A percentile compares a stretch with the other conserved stretches of the same genome.
Conservation (phyloP, 179 eudicot genomes). For the Actinidia arguta region DNA sequence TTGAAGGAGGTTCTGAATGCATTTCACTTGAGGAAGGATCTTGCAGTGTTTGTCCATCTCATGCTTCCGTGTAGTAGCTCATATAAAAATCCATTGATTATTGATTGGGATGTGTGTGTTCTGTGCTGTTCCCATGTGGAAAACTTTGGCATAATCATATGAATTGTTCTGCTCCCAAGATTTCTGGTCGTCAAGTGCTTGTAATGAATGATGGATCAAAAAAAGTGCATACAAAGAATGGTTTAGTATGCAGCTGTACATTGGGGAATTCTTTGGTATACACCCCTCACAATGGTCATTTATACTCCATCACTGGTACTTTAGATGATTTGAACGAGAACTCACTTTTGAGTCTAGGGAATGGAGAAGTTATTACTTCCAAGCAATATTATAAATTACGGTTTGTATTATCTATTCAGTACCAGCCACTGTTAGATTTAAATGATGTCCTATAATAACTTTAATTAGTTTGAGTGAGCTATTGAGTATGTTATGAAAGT, state of each 20-base stretch:
- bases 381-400: conserved; percentile 52
- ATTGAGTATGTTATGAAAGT: neutral
- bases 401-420: conserved; percentile 35
- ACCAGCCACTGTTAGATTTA: too few species aligned
- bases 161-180: conserved; percentile 20
- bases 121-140: conserved; percentile 40
- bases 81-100: conserved; percentile 21
- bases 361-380: conserved; percentile 54
- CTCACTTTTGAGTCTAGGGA: conserved; percentile 38
- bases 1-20: conserved; percentile 36
- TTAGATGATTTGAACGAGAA: conserved; percentile 56
- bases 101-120: conserved; percentile 70
- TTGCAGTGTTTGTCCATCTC: conserved; percentile 59
- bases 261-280: conserved; percentile 71
- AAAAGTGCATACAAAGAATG: conserved; percentile 47
- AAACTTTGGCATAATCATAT: neutral
- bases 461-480: neutral
- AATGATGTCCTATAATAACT: neutral
- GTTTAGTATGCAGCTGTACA: conserved; percentile 52
- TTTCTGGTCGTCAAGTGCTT: conserved; percentile 29
- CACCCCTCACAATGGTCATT: conserved; percentile 77
- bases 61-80: conserved; percentile 59
- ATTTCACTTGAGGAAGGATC: conserved; percentile 19
- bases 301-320: conserved; percentile 63
- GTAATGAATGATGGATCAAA: conserved; percentile 42